These are phyloP conservation scores for Pneumocystis jirovecii DNA, from an alignment of 1,139 yeast genomes.

Conservation along the genomic window DNA sequence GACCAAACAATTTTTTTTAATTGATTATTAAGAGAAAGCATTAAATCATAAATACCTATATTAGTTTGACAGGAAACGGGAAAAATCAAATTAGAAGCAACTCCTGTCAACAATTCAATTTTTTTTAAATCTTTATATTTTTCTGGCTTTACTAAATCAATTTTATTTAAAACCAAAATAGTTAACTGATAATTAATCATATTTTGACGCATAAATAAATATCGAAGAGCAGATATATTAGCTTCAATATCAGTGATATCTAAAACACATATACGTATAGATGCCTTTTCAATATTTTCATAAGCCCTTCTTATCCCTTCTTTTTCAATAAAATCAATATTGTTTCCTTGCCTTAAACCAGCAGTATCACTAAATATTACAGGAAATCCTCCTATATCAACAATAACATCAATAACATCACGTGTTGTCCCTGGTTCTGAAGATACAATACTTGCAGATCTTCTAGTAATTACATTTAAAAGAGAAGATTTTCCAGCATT, in stretches of 20 bases:
- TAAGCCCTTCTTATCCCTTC: slow-evolving; percentile 78
- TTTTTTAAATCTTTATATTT: not conserved
- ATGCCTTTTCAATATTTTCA: slow-evolving; percentile 41
- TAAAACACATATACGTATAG: slow-evolving; percentile 42
- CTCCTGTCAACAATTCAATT: slow-evolving; percentile 11
- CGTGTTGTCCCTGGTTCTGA: slow-evolving; percentile 89
- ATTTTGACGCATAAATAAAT: slow-evolving; percentile 12
- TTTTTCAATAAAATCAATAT: slow-evolving; percentile 45
- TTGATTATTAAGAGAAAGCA: slow-evolving; percentile 25
- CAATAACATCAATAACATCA: slow-evolving; percentile 66
- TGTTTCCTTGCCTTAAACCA: slow-evolving; percentile 42
- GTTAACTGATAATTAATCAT: slow-evolving; percentile 16
- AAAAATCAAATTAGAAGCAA: slow-evolving; percentile 26
- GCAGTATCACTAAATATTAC: slow-evolving; percentile 86
- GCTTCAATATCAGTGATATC: slow-evolving; percentile 29
- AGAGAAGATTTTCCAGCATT: slow-evolving; percentile 92
- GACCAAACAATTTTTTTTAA: slow-evolving; percentile 37
- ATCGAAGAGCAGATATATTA: slow-evolving; percentile 20
- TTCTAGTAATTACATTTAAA: slow-evolving; percentile 53
- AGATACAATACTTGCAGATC: slow-evolving; percentile 85
- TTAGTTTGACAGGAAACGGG: slow-evolving; percentile 51
- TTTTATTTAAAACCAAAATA: slow-evolving; percentile 24
- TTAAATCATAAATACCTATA: slow-evolving; percentile 40
- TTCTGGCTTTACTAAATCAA: slow-evolving; percentile 17
- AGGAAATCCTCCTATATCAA: slow-evolving; percentile 74